Evolutionary conservation across 768 basidiomycete species (phyloP).

Genomic region (Termitomyces sp.): DNA sequence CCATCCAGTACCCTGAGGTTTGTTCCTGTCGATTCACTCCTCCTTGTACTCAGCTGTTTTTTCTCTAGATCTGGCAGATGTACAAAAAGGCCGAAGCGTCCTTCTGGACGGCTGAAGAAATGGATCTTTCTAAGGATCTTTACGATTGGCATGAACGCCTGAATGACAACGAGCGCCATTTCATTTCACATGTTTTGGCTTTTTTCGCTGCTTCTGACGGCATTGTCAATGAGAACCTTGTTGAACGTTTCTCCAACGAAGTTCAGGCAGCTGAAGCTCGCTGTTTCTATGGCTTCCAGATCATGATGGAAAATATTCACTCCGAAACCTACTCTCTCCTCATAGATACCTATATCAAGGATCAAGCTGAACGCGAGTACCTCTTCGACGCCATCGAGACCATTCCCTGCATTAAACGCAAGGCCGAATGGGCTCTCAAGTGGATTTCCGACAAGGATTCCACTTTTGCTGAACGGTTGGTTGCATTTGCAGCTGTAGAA

Average conservation of each 20-base stretch:
- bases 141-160: slow-evolving; percentile 82
- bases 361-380: slow-evolving; percentile 64
- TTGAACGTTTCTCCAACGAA: slow-evolving; percentile 91
- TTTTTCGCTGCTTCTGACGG: slow-evolving; percentile 97
- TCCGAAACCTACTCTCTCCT: slow-evolving; percentile 95
- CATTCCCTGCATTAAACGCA: slow-evolving; percentile 86
- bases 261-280: slow-evolving; percentile 91
- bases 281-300: slow-evolving; percentile 97
- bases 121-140: slow-evolving; percentile 83
- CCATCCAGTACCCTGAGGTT: slow-evolving; percentile 90
- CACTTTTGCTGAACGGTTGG: slow-evolving; percentile 82
- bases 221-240: slow-evolving; percentile 93
- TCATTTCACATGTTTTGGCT: slow-evolving; percentile 89
- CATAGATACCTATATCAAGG: slow-evolving; percentile 93
- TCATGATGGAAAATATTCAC: slow-evolving; percentile 99
- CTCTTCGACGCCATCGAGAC: slow-evolving; percentile 94
- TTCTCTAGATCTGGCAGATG: slow-evolving; percentile 84
- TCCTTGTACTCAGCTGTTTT: neutral
- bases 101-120: slow-evolving; percentile 93
- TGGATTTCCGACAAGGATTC: slow-evolving; percentile 85
- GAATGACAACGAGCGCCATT: slow-evolving; percentile 81
- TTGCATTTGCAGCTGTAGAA: slow-evolving; percentile 97
- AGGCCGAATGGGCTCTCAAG: slow-evolving; percentile 91
- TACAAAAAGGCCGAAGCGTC: slow-evolving; percentile 95
- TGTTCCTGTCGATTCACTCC: neutral